Conservation (phyloP, 768 basidiomycete species). For the Lactifluus subvellereus region DNA sequence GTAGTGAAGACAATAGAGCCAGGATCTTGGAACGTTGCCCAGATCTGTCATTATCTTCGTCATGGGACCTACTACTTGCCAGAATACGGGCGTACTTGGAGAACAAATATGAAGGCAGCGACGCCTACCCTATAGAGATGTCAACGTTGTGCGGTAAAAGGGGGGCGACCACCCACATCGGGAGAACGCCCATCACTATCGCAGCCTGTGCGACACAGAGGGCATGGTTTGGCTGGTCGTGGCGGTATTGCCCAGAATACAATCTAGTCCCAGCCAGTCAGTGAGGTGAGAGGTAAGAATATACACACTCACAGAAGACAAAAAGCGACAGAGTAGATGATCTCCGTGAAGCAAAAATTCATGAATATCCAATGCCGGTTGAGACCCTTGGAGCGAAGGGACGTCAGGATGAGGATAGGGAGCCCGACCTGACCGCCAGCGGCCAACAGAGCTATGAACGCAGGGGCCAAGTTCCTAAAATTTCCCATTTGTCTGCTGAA, state of each 20-base stretch:
- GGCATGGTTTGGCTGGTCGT: slow-evolving; percentile 26
- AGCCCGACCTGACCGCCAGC: slow-evolving; percentile 49
- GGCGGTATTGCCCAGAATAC: slow-evolving; percentile 31
- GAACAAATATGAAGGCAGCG: slow-evolving; percentile 38
- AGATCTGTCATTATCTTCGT: slow-evolving; percentile 28
- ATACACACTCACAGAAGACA: slow-evolving; percentile 43
- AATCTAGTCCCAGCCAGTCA: slow-evolving; percentile 26
- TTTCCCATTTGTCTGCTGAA: slow-evolving; percentile 1
- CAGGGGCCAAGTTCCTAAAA: slow-evolving; percentile 30
- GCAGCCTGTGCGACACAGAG: slow-evolving; percentile 49
- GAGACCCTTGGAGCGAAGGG: slow-evolving; percentile 38
- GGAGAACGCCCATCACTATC: slow-evolving; percentile 46
- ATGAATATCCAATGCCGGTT: slow-evolving; percentile 47
- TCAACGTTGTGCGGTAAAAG: slow-evolving; percentile 7
- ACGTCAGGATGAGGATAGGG: slow-evolving; percentile 43
- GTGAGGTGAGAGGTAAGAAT: background rate
- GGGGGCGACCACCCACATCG: slow-evolving; percentile 39
- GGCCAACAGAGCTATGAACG: slow-evolving; percentile 44
- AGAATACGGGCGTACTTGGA: slow-evolving; percentile 31
- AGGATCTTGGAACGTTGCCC: slow-evolving; percentile 33
- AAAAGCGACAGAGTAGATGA: slow-evolving; percentile 48
- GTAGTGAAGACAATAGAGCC: slow-evolving; percentile 22
- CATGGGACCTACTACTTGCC: background rate
- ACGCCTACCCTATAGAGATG: slow-evolving; percentile 35
- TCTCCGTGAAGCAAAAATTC: slow-evolving; percentile 55